Conservation (phyloP, 441 rosid genomes). For the Sinapis alba region DNA sequence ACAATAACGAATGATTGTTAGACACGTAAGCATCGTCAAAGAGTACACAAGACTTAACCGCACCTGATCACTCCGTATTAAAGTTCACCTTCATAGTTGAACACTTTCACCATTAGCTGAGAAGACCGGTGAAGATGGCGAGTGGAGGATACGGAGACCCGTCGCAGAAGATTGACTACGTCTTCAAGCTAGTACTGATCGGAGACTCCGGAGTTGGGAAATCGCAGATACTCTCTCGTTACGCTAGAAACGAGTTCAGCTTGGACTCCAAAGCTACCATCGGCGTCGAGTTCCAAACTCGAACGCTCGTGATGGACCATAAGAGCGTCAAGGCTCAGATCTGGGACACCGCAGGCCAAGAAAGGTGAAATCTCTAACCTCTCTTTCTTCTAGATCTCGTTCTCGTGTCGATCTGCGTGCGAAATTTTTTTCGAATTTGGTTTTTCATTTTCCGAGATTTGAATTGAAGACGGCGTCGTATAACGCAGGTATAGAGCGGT, state of each 20-base stretch:
- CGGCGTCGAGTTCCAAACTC: conserved; percentile 69
- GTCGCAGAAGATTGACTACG: conserved; percentile 78
- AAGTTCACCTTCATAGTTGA: background rate
- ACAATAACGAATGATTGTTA: background rate
- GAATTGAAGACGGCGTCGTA: conserved; percentile 22
- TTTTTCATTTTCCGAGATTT: background rate
- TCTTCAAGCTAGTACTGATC: conserved; percentile 68
- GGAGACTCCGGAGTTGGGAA: conserved; percentile 71
- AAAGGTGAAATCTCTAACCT: conserved; percentile 44
- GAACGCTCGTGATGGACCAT: conserved; percentile 55
- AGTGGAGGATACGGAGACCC: conserved; percentile 74
- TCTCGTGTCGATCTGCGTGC: background rate
- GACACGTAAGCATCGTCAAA: background rate
- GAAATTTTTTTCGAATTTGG: background rate
- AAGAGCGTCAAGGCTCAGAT: conserved; percentile 76
- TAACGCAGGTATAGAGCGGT: conserved; percentile 48
- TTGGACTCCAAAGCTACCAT: conserved; percentile 68
- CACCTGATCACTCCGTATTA: conserved; percentile 3
- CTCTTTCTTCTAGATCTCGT: conserved; percentile 13
- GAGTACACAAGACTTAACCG: background rate
- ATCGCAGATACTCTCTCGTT: conserved; percentile 64
- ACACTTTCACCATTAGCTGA: background rate
- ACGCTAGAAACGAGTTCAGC: conserved; percentile 62
- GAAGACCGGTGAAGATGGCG: conserved; percentile 41
- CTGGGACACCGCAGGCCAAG: conserved; percentile 80